phyloP scores from a whole-genome alignment of 495 filamentous ascomycete genomes.

The Astrothelium subdiscretum region DNA sequence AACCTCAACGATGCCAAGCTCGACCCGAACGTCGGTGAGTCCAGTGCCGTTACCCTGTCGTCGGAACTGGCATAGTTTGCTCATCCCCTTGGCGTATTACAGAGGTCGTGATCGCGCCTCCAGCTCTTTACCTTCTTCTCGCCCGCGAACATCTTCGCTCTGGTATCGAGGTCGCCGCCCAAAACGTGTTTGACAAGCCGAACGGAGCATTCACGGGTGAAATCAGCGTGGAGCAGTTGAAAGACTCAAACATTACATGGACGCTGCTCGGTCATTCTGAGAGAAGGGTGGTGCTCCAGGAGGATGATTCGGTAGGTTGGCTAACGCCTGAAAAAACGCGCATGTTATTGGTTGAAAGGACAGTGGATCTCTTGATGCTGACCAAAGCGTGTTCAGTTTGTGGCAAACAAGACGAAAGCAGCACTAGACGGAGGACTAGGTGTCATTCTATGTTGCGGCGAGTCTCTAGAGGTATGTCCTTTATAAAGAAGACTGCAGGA shows the following conservation, averaged over 20 bases:
- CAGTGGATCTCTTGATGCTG: background rate
- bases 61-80: too few relatives aligned
- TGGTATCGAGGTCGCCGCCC: conserved; percentile 70
- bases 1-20: conserved; percentile 72
- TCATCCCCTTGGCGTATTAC: too few relatives aligned
- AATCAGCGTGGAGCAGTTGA: conserved; percentile 81
- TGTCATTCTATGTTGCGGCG: conserved; percentile 94
- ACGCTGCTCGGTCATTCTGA: conserved; percentile 86
- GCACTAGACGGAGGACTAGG: conserved; percentile 75
- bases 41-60: too few relatives aligned
- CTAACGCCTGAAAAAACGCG: background rate
- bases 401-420: conserved; percentile 85
- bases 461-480: conserved; percentile 61
- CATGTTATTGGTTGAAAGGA: background rate
- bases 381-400: conserved; percentile 37
- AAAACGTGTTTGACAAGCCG: conserved; percentile 94
- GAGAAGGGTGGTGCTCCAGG: conserved; percentile 74
- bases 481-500: background rate
- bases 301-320: conserved; percentile 51
- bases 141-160: conserved; percentile 58
- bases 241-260: conserved; percentile 80
- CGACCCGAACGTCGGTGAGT: conserved; percentile 54
- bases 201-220: conserved; percentile 97
- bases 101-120: conserved; percentile 93
- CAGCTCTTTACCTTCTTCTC: conserved; percentile 79